Base-by-base conservation (phyloP, 768 basidiomycete species). In the Trametes elegans region DNA sequence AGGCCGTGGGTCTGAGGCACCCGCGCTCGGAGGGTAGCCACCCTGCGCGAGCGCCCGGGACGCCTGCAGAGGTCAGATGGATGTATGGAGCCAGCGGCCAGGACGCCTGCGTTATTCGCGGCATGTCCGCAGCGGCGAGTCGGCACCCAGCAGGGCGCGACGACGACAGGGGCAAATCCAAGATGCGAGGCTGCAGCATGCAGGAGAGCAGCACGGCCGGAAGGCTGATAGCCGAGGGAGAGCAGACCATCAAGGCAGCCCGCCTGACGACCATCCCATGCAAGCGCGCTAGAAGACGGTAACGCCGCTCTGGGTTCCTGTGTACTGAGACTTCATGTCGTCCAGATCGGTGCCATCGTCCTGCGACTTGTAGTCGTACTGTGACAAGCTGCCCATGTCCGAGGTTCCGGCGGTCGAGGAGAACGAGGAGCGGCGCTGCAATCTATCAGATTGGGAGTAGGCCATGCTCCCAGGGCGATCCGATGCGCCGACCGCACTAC, bases 381-480 rank as follows among this genome's bases (percentile, higher is more conserved):
- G 83, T 35, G 87, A 88, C 58, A 90, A 66, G 67, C 88, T 90
- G 39, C 89, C 91, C 65, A 88, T 72, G 63, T 93, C 91, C 51
- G 85, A 88, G 28, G 82, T 76, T 10, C 89, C 90, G 8, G 88
- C 76, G 29, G 87, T 83, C 27, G 84, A 88, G 16, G 87, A 81
- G 66, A 91, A 89, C 40, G 90, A 92, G 18, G 84, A 73, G 23
- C 90, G 82, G 47, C 90, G 80, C 27, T 86, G 79, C 51, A 97
- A 76, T 34, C 96, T 80, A 66, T 98, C 95, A 48, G 90, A 94
- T 70, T 99, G 96, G 16, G 90, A 88, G 73, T 84, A 97, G 2
- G 88, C 86, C 68, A 97, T 81, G 62, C 76, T 83, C 57, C 68
- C 68, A 50, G 60, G 61, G 49, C 75, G 68, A 60, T 73, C 77